Conservation (phyloP, 2,329 filamentous ascomycete species). For the Penicillium sp. region DNA sequence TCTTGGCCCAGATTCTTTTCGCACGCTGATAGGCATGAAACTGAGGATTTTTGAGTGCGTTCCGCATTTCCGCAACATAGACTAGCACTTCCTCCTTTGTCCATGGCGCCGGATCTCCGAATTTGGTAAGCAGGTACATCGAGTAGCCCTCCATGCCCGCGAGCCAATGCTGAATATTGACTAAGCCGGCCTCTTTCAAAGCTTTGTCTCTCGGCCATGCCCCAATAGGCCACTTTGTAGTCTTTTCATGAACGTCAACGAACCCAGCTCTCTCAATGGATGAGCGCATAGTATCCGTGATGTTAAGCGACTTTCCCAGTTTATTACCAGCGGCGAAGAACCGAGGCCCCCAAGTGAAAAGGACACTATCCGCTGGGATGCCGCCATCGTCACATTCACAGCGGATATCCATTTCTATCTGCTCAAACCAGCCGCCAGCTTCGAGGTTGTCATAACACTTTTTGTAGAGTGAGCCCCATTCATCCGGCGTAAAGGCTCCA, state of each 20-base stretch:
- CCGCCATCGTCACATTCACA: slow-evolving; percentile 23
- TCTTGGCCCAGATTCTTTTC: slow-evolving; percentile 12
- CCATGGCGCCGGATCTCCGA: slow-evolving; percentile 19
- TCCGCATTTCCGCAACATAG: slow-evolving; percentile 21
- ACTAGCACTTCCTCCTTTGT: slow-evolving; percentile 18
- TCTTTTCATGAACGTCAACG: slow-evolving; percentile 36
- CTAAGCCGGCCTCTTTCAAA: slow-evolving; percentile 47
- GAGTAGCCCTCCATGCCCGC: slow-evolving; percentile 36
- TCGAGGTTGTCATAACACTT: slow-evolving; percentile 19
- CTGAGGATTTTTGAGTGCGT: slow-evolving; percentile 15
- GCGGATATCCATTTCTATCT: slow-evolving; percentile 21
- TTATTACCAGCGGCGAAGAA: slow-evolving; percentile 26
- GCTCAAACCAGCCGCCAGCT: slow-evolving; percentile 30
- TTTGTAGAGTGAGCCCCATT: slow-evolving; percentile 13
- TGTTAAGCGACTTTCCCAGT: slow-evolving; percentile 29
- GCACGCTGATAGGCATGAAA: slow-evolving; percentile 19
- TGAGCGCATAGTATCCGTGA: slow-evolving; percentile 28
- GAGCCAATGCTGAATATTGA: slow-evolving; percentile 33
- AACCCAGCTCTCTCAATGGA: slow-evolving; percentile 38
- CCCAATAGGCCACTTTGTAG: slow-evolving; percentile 37
- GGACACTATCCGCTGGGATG: slow-evolving; percentile 20
- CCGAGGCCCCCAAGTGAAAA: slow-evolving; percentile 20
- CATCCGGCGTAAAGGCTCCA: slow-evolving; percentile 17
- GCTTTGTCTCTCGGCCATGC: slow-evolving; percentile 36
- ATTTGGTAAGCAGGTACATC: slow-evolving; percentile 36